Conservation (phyloP, 202 grass and related monocot species). For the Zoysia matrella region DNA sequence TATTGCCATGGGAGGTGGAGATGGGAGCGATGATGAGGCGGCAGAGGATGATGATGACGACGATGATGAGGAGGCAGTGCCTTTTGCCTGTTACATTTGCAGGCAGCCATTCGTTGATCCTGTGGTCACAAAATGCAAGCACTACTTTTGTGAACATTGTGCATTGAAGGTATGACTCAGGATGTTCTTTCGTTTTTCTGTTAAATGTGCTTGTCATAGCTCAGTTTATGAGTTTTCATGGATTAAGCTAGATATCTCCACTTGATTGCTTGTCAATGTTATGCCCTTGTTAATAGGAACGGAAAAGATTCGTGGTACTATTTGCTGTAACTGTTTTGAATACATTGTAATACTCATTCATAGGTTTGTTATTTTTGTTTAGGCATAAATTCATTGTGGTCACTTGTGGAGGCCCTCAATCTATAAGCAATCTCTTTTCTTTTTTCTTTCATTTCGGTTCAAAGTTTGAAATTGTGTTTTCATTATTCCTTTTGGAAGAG, state of each 20-base stretch:
- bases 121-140: constrained; percentile 92
- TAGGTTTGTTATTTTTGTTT: not conserved
- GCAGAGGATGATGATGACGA: constrained; percentile 48
- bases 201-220: not conserved
- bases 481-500: too few relatives aligned
- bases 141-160: constrained; percentile 95
- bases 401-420: too few relatives aligned
- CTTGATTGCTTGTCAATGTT: not conserved
- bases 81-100: constrained; percentile 93
- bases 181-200: not conserved
- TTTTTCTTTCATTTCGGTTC: too few relatives aligned
- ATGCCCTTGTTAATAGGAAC: not conserved
- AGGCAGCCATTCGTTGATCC: constrained; percentile 84
- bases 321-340: not conserved
- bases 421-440: too few relatives aligned
- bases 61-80: constrained; percentile 66
- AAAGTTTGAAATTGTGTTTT: too few relatives aligned
- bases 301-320: not conserved
- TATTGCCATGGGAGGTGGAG: constrained; percentile 54
- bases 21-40: constrained; percentile 49
- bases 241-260: not conserved
- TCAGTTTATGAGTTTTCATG: constrained; percentile 15
- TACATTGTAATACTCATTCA: not conserved
- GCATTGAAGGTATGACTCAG: constrained; percentile 71
- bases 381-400: too few relatives aligned